Conservation (phyloP, 176 grass and related monocot species). For the Olyra latifolia region DNA sequence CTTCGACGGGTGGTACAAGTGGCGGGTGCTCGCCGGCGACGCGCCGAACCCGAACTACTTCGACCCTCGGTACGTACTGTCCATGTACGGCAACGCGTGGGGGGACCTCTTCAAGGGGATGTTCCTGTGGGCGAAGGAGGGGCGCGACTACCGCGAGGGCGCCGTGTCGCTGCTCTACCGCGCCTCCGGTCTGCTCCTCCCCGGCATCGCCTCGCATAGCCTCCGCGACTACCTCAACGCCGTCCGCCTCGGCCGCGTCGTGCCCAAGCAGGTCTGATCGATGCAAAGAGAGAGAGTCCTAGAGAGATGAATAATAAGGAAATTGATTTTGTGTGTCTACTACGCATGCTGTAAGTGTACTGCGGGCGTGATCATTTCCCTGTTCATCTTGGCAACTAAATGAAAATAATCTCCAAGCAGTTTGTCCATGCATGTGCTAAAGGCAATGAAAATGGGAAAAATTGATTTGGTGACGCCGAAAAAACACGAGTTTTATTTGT, state of each 20-base stretch:
- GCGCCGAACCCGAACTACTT: conserved; percentile 77
- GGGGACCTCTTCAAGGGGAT: conserved; percentile 63
- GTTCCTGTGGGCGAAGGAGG: conserved; percentile 35
- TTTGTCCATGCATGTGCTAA: too few relatives aligned
- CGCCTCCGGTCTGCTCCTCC: conserved; percentile 37
- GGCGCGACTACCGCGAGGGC: conserved; percentile 63
- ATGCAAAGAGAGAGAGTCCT: not conserved
- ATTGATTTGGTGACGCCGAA: too few relatives aligned
- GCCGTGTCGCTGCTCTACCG: conserved; percentile 49
- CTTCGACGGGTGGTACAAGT: conserved; percentile 67
- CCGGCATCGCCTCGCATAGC: conserved; percentile 70
- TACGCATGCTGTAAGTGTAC: not conserved
- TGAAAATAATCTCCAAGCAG: not conserved
- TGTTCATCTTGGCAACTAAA: not conserved
- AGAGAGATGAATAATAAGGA: not conserved
- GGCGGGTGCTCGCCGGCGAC: conserved; percentile 41
- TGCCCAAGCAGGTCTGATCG: not conserved
- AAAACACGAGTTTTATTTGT: too few relatives aligned
- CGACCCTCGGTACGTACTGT: conserved; percentile 37
- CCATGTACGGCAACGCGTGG: conserved; percentile 48
- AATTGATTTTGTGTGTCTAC: not conserved
- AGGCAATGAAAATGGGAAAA: too few relatives aligned
- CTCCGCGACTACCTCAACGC: conserved; percentile 69
- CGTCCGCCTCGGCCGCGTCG: conserved; percentile 40
- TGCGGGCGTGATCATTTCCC: not conserved